These are phyloP conservation scores for Akebia trifoliata DNA, from an alignment of 164 flowering plant genomes.

Conservation along the genomic window DNA sequence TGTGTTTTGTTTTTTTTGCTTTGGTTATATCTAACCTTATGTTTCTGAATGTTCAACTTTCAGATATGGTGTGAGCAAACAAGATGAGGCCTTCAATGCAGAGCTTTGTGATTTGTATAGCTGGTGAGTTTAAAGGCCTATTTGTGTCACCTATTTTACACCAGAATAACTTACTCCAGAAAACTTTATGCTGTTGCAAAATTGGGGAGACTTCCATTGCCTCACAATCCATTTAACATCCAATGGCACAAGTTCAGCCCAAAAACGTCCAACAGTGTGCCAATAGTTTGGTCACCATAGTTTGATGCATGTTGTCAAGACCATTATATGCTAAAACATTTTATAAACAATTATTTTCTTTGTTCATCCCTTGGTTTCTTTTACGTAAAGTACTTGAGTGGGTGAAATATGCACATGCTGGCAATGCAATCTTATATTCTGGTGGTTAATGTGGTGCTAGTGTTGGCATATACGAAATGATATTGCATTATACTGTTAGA, in stretches of 20 bases:
- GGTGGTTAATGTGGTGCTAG: background rate
- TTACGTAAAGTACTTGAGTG: background rate
- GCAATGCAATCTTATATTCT: background rate
- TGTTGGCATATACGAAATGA: background rate
- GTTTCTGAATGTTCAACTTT: background rate
- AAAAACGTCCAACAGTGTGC: too few species aligned
- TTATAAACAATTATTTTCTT: background rate
- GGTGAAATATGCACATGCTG: background rate
- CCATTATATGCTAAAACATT: background rate
- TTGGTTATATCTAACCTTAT: background rate
- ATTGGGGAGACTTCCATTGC: too few species aligned
- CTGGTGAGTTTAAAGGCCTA: constrained; percentile 35
- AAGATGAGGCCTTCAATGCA: constrained; percentile 74
- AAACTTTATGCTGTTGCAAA: too few species aligned
- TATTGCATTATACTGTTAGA: background rate
- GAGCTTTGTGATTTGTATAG: constrained; percentile 87
- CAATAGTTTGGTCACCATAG: background rate
- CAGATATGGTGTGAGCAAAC: constrained; percentile 94
- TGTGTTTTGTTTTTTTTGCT: background rate
- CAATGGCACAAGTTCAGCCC: too few species aligned
- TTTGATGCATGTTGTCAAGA: background rate
- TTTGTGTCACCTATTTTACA: background rate
- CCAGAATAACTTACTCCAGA: background rate
- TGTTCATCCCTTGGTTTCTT: background rate
- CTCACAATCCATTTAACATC: too few species aligned